Percentiles rank a stretch among this genome's conserved stretches.
phyloP scores from a whole-genome alignment of 805 yeast genomes.

The Candida ortonii region DNA sequence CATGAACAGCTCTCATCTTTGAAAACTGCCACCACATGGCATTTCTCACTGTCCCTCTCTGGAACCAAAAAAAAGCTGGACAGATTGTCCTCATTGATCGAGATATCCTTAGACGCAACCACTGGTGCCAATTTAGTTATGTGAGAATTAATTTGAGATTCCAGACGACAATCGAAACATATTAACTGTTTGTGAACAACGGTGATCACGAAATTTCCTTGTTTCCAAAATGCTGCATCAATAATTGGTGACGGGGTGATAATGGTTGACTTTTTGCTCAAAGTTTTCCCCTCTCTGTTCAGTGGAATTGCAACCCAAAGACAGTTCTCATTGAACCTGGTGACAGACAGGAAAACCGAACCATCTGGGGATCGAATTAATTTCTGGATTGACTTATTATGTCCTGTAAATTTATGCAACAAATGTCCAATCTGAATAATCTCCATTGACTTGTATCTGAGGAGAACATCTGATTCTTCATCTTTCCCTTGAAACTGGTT shows the following conservation, averaged over 20 bases:
- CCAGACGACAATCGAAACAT: slow-evolving; percentile 59
- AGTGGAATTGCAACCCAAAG: slow-evolving; percentile 52
- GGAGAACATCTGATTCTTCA: slow-evolving; percentile 1
- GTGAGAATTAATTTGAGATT: slow-evolving; percentile 14
- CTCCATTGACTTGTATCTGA: neutral
- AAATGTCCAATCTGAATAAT: slow-evolving; percentile 31
- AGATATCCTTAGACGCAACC: slow-evolving; percentile 11
- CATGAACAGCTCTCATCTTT: slow-evolving; percentile 34
- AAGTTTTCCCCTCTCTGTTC: slow-evolving; percentile 26
- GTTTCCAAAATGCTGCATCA: slow-evolving; percentile 47
- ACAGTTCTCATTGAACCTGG: slow-evolving; percentile 60
- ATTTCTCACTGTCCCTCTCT: slow-evolving; percentile 28
- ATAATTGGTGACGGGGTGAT: slow-evolving; percentile 46
- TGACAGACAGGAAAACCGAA: slow-evolving; percentile 52
- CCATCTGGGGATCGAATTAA: slow-evolving; percentile 69
- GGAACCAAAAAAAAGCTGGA: slow-evolving; percentile 37
- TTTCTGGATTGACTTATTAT: slow-evolving; percentile 70
- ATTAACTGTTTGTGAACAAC: slow-evolving; percentile 44
- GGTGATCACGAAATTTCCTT: slow-evolving; percentile 45
- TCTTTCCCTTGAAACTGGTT: slow-evolving; percentile 1
- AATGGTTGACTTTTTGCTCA: slow-evolving; percentile 35
- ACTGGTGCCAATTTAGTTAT: slow-evolving; percentile 28
- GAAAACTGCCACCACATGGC: slow-evolving; percentile 52
- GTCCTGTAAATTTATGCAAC: slow-evolving; percentile 74
- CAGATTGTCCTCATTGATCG: slow-evolving; percentile 13